A percentile compares a stretch with the other conserved stretches of the same genome.
These are phyloP conservation scores for Mortierella sp. DNA, from an alignment of 371 early-diverging fungal species.

Conservation along the genomic window DNA sequence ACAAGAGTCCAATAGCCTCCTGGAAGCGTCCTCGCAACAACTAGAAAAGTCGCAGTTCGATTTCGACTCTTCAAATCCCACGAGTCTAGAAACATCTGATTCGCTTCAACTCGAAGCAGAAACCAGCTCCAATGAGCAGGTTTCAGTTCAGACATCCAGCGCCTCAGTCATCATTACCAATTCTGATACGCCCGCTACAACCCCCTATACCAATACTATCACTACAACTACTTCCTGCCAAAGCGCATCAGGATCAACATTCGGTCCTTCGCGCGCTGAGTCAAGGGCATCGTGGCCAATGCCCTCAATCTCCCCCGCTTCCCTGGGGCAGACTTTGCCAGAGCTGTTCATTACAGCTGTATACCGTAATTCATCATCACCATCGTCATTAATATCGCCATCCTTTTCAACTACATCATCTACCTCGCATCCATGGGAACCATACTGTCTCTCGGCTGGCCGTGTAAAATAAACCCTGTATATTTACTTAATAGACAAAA, in stretches of 20 bases:
- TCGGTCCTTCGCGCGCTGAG: not conserved
- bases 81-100: constrained; percentile 9
- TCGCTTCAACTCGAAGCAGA: not conserved
- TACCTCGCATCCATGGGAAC: not conserved
- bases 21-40: not conserved
- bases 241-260: not conserved
- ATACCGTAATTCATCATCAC: too few species aligned
- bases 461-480: constrained; percentile 1
- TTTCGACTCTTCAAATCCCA: not conserved
- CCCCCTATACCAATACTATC: too few species aligned
- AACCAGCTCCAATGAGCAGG: not conserved
- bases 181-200: not conserved
- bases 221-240: not conserved
- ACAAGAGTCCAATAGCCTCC: not conserved
- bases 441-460: not conserved
- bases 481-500: not conserved
- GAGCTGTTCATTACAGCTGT: not conserved
- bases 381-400: not conserved
- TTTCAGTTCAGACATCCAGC: not conserved
- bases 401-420: not conserved
- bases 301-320: not conserved
- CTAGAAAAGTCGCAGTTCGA: not conserved
- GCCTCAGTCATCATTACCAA: not conserved
- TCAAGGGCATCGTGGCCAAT: not conserved
- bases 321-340: not conserved